A percentile compares a stretch with the other conserved stretches of the same genome.
These are phyloP conservation scores for Waltiozyma sp. DNA, from an alignment of 1,139 yeast genomes.

Conservation along the genomic window DNA sequence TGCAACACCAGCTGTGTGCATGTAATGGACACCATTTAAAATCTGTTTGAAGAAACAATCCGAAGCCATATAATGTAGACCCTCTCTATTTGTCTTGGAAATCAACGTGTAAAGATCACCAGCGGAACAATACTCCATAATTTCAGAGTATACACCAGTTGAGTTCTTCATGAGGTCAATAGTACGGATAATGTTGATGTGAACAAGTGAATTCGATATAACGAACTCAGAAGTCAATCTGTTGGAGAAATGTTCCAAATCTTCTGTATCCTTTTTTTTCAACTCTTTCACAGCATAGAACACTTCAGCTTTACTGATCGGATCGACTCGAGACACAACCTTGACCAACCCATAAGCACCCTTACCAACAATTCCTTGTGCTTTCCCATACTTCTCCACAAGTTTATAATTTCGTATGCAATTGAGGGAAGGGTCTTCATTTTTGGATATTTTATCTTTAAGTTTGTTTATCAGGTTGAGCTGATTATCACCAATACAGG, in stretches of 20 bases:
- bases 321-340: constrained; percentile 31
- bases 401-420: constrained; percentile 16
- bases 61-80: constrained; percentile 43
- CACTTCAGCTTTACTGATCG: constrained; percentile 23
- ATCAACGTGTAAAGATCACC: constrained; percentile 55
- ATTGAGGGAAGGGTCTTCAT: constrained; percentile 22
- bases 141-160: constrained; percentile 51
- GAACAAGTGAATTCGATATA: constrained; percentile 58
- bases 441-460: constrained; percentile 28
- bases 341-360: constrained; percentile 66
- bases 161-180: constrained; percentile 53
- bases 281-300: constrained; percentile 70
- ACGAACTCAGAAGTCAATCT: constrained; percentile 70
- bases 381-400: constrained; percentile 46
- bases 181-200: constrained; percentile 58
- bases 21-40: constrained; percentile 49
- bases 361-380: constrained; percentile 52
- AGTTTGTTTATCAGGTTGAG: constrained; percentile 38
- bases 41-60: constrained; percentile 66
- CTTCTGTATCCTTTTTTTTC: constrained; percentile 38
- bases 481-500: constrained; percentile 50
- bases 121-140: constrained; percentile 70
- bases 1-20: constrained; percentile 67
- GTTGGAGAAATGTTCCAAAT: constrained; percentile 48
- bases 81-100: constrained; percentile 21